These are phyloP conservation scores for Aspergillus homomorphus DNA, from an alignment of 495 filamentous ascomycete genomes.

Conservation along the genomic window DNA sequence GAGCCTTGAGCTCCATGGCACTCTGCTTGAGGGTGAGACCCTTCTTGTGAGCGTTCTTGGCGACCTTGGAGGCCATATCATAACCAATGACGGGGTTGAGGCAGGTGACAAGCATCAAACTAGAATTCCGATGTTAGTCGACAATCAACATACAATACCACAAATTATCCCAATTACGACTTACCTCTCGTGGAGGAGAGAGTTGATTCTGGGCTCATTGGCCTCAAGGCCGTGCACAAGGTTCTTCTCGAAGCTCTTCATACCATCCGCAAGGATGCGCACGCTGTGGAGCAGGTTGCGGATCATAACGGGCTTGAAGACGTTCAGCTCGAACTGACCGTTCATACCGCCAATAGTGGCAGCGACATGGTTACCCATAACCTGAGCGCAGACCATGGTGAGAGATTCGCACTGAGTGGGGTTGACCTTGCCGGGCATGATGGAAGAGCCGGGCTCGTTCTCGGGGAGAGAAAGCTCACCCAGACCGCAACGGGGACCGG, in stretches of 20 bases:
- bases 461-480: constrained; percentile 90
- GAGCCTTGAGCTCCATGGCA: constrained; percentile 87
- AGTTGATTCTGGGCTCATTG: constrained; percentile 84
- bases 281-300: constrained; percentile 89
- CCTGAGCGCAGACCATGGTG: constrained; percentile 96
- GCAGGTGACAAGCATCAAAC: constrained; percentile 97
- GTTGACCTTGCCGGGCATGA: constrained; percentile 99
- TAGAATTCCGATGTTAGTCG: constrained; percentile 35
- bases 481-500: constrained; percentile 91
- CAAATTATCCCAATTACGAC: constrained; percentile 12
- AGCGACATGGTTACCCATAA: constrained; percentile 94
- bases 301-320: constrained; percentile 97
- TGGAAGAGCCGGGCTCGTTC: constrained; percentile 95
- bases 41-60: constrained; percentile 99
- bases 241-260: constrained; percentile 92
- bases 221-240: constrained; percentile 84
- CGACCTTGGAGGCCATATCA: constrained; percentile 96
- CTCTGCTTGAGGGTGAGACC: constrained; percentile 87
- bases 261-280: constrained; percentile 82
- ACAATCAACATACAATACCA: not conserved
- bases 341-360: constrained; percentile 92
- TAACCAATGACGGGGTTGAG: constrained; percentile 98
- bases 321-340: constrained; percentile 98
- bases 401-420: constrained; percentile 97
- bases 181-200: constrained; percentile 83